Conservation (phyloP, 2,329 filamentous ascomycete genomes). For the Nigrospora oryzae region DNA sequence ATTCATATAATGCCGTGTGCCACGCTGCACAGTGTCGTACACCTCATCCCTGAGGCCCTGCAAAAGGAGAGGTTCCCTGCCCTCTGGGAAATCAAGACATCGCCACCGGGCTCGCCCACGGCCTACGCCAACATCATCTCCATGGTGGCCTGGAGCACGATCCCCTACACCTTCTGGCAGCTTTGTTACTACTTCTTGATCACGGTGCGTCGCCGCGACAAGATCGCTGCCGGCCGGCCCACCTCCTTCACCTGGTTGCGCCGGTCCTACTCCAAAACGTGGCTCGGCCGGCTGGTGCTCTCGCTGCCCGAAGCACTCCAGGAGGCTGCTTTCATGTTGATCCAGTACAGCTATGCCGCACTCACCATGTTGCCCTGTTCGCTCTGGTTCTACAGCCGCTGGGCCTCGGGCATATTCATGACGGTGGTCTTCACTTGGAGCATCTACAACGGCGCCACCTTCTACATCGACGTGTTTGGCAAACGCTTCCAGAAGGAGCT, state of each 20-base stretch:
- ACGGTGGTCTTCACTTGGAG: constrained; percentile 84
- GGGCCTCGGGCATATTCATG: constrained; percentile 70
- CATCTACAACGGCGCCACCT: constrained; percentile 93
- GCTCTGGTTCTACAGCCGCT: constrained; percentile 86
- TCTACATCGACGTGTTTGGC: constrained; percentile 97
- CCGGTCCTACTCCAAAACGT: constrained; percentile 79
- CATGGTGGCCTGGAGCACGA: constrained; percentile 91
- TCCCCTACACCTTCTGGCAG: constrained; percentile 92
- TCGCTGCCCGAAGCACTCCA: constrained; percentile 68
- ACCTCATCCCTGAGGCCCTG: constrained; percentile 59
- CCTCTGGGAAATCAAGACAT: constrained; percentile 69
- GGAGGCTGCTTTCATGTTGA: constrained; percentile 88
- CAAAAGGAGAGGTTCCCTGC: constrained; percentile 73
- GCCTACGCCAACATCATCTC: constrained; percentile 69
- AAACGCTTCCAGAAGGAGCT: constrained; percentile 95
- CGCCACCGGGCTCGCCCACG: constrained; percentile 60
- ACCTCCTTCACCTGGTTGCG: constrained; percentile 98
- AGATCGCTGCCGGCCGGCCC: constrained; percentile 90
- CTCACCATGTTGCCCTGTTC: constrained; percentile 92
- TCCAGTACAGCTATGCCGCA: constrained; percentile 86
- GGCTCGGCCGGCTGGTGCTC: constrained; percentile 80
- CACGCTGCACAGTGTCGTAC: constrained; percentile 84
- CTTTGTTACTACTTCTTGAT: constrained; percentile 90
- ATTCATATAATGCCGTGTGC: constrained; percentile 99
- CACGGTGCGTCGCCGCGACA: constrained; percentile 85